These are phyloP conservation scores for Mortierella sp. DNA, from an alignment of 371 early-diverging fungal genomes.

Conservation along the genomic window DNA sequence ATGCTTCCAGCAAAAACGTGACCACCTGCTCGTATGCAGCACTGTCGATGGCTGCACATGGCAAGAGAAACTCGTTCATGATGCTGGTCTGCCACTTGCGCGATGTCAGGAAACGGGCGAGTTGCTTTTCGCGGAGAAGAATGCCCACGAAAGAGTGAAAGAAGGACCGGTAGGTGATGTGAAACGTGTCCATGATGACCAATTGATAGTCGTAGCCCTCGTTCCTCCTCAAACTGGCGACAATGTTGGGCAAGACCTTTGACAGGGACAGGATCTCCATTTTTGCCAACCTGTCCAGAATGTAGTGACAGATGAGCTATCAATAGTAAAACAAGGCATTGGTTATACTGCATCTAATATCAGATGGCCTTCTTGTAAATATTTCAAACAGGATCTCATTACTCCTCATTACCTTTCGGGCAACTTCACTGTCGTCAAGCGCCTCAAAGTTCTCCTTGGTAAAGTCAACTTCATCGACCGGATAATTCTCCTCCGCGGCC, in stretches of 20 bases:
- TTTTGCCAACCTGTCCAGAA: slow-evolving; percentile 60
- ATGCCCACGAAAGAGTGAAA: slow-evolving; percentile 62
- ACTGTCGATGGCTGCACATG: slow-evolving; percentile 59
- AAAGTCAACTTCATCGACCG: slow-evolving; percentile 38
- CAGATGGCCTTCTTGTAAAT: neutral
- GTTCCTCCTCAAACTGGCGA: slow-evolving; percentile 57
- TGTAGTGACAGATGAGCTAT: slow-evolving; percentile 63
- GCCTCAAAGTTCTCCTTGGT: slow-evolving; percentile 41
- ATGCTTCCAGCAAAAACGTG: slow-evolving; percentile 57
- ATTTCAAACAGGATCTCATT: neutral
- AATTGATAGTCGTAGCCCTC: slow-evolving; percentile 50
- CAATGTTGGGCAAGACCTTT: slow-evolving; percentile 60
- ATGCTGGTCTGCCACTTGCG: slow-evolving; percentile 60
- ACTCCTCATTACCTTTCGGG: slow-evolving; percentile 60
- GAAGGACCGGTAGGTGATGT: slow-evolving; percentile 66
- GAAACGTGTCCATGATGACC: slow-evolving; percentile 41
- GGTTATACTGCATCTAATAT: neutral
- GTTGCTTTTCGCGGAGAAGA: slow-evolving; percentile 58
- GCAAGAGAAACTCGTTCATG: slow-evolving; percentile 63
- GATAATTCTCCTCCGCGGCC: slow-evolving; percentile 35
- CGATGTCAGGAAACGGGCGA: slow-evolving; percentile 59
- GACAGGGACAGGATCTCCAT: slow-evolving; percentile 61
- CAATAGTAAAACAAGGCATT: neutral
- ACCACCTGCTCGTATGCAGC: slow-evolving; percentile 62
- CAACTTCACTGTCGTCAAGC: slow-evolving; percentile 62